Evolutionary conservation across 106 monocot genomes (phyloP).

Genomic region (Apostasia ramifera): DNA sequence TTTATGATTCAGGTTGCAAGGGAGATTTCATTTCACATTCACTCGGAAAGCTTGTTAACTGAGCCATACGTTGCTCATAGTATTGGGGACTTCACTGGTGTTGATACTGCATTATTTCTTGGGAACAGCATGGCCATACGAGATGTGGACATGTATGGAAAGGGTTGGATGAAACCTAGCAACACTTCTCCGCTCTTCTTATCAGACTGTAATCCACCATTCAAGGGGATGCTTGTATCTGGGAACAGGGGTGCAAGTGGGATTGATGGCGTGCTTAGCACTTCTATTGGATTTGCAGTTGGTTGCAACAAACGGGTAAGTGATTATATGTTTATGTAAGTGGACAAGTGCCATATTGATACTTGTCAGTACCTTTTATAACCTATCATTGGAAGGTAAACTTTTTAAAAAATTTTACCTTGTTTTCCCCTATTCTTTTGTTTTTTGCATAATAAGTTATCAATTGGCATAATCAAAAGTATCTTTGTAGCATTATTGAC

Average conservation of each 20-base stretch:
- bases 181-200: conserved; percentile 1
- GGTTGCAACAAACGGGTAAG: conserved; percentile 72
- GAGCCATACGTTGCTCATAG: conserved; percentile 86
- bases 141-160: conserved; percentile 86
- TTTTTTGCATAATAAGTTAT: no score
- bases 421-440: no score
- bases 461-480: no score
- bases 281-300: conserved; percentile 75
- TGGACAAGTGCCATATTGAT: neutral
- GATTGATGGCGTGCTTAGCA: conserved; percentile 94
- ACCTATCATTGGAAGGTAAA: no score
- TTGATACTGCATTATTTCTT: conserved; percentile 64
- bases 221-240: conserved; percentile 51
- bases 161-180: conserved; percentile 28
- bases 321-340: conserved; percentile 1
- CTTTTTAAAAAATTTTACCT: no score
- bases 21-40: conserved; percentile 66
- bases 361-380: no score
- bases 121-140: conserved; percentile 97
- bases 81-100: conserved; percentile 35
- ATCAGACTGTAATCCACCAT: conserved; percentile 17
- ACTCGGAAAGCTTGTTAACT: conserved; percentile 52
- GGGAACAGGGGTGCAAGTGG: conserved; percentile 97
- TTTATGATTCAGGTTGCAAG: conserved; percentile 40
- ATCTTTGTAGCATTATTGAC: no score